phyloP scores from a whole-genome alignment of 768 basidiomycete species.

The Leccinum olivaceopallidum region DNA sequence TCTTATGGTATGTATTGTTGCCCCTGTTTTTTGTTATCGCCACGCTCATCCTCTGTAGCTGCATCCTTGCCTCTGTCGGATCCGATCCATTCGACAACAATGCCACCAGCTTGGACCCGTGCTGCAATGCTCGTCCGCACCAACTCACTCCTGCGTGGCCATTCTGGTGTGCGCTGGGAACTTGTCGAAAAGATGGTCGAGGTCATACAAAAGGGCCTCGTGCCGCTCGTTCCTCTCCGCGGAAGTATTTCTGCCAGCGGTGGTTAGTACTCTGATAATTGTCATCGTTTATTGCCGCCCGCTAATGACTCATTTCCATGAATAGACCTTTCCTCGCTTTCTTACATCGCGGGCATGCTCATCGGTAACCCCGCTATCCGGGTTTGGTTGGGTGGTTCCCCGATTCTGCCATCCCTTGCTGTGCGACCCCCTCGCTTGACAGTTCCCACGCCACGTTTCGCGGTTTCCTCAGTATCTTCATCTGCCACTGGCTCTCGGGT shows the following conservation, averaged over 20 bases:
- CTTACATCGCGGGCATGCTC: slow-evolving; percentile 80
- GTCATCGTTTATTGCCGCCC: background rate
- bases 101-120: slow-evolving; percentile 89
- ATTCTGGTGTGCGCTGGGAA: slow-evolving; percentile 82
- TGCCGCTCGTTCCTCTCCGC: slow-evolving; percentile 78
- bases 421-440: slow-evolving; percentile 13
- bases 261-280: slow-evolving; percentile 40
- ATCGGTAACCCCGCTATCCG: slow-evolving; percentile 80
- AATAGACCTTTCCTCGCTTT: slow-evolving; percentile 73
- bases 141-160: slow-evolving; percentile 87
- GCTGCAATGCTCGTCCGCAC: slow-evolving; percentile 85
- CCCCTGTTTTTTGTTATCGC: too few species aligned
- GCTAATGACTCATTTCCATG: slow-evolving; percentile 7
- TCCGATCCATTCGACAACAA: slow-evolving; percentile 62
- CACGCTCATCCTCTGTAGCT: slow-evolving; percentile 4
- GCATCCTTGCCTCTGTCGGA: slow-evolving; percentile 64
- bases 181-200: slow-evolving; percentile 78
- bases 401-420: slow-evolving; percentile 3
- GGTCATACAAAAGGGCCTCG: slow-evolving; percentile 70
- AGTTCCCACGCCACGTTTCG: slow-evolving; percentile 16
- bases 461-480: background rate
- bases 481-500: slow-evolving; percentile 16
- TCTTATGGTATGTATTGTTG: slow-evolving; percentile 6
- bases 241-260: slow-evolving; percentile 85
- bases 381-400: slow-evolving; percentile 52